phyloP scores from a whole-genome alignment of 495 filamentous ascomycete genomes.

The Lophiostoma macrostomum region DNA sequence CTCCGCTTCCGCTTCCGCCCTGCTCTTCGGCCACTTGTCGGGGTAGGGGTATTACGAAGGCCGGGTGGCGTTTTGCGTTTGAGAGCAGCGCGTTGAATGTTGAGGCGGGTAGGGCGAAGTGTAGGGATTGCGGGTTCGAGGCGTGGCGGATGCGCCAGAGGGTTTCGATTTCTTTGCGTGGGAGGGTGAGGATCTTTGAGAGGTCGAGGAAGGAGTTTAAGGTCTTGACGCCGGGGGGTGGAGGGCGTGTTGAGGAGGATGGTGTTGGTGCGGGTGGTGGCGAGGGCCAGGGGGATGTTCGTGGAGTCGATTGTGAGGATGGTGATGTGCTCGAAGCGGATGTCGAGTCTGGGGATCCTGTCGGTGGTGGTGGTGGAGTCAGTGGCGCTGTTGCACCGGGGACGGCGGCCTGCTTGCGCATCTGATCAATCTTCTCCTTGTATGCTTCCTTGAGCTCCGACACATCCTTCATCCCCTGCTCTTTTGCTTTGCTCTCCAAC shows the following conservation, averaged over 20 bases:
- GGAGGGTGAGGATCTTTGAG: conserved; percentile 66
- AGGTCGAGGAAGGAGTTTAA: conserved; percentile 82
- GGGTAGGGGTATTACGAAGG: conserved; percentile 88
- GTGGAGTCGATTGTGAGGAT: conserved; percentile 39
- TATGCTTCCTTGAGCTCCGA: conserved; percentile 79
- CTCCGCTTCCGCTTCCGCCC: conserved; percentile 24
- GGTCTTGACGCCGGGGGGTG: conserved; percentile 64
- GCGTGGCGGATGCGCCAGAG: conserved; percentile 92
- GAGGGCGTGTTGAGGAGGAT: conserved; percentile 34
- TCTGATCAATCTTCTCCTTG: conserved; percentile 69
- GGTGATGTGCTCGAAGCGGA: conserved; percentile 28
- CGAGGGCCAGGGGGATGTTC: no score
- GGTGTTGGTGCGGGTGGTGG: conserved; percentile 38
- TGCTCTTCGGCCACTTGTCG: conserved; percentile 62
- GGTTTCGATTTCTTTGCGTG: conserved; percentile 75
- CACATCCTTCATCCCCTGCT: conserved; percentile 72
- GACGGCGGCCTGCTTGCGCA: conserved; percentile 61
- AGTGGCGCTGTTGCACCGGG: conserved; percentile 51
- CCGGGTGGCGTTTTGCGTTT: conserved; percentile 69
- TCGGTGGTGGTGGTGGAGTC: conserved; percentile 11
- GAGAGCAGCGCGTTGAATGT: conserved; percentile 67
- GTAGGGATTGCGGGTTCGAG: conserved; percentile 64
- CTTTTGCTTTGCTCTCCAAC: conserved; percentile 76
- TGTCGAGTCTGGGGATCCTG: not conserved
- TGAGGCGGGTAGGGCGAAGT: conserved; percentile 69